Base-by-base conservation (phyloP, 805 yeast species). In the Lipomyces yamanashiensis region DNA sequence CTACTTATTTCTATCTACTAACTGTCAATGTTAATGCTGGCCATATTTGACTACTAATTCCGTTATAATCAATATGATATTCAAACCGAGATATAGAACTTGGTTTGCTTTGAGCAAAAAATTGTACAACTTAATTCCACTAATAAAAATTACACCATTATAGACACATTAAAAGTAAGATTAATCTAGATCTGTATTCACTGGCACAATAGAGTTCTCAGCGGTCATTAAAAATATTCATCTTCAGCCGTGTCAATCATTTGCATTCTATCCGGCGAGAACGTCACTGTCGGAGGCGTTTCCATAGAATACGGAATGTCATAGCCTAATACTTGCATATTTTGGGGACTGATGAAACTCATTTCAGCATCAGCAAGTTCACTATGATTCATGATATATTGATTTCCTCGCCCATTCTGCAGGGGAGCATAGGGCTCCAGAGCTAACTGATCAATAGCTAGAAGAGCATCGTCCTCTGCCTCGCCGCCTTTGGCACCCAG, bases 321-420 rank as follows among this genome's bases (percentile, higher is more conserved):
- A 50, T 39, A 55, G 13, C 60, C 58, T 8, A 61, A 15, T 2
- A 43, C 28, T 28, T 51, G 56, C 54, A 61, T 44, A 44, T 37
- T 39, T 17, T 61, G 41, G 3, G 66, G 66, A 47, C 54, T 48
- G 5, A 58, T 58, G 45, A 62, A 62, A 39, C 62, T 57, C 43
- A 62, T 54, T 10, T 58, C 66, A 15, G 59, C 34, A 21, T 54
- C 58, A 10, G 49, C 43, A 19, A 13, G 44, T 5, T 19, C 47
- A 17, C 48, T 53, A 48, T 28, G 48, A 7, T 53, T 49, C 34
- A 43, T 17, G 37, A 19, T 10, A 21, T 39, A 12, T 28, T 50
- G 28, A 17, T 28, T 19, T 12, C 41, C 40, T 44, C 45, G 19
- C 9, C n/a, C 13, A n/a, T 19, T 41, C 28, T 21, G 48, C 13